Evolutionary conservation across 352 stramenopile species (phyloP).

Genomic region (Phytophthora colocasiae): DNA sequence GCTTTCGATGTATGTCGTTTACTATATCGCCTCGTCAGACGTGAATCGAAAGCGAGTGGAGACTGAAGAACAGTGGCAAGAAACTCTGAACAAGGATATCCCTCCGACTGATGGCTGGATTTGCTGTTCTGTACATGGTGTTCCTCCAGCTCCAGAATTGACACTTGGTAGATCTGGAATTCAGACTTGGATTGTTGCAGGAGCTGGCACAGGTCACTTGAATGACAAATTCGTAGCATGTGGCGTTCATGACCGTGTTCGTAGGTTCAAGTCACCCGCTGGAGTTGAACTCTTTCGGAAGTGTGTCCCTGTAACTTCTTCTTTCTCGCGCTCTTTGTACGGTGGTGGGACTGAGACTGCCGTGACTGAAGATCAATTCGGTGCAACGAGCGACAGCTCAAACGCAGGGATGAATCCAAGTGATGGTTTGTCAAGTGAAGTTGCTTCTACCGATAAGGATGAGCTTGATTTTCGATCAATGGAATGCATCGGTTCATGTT

Average conservation of each 20-base stretch:
- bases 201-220: conserved; percentile 56
- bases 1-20: conserved; percentile 71
- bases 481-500: conserved; percentile 67
- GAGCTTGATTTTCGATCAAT: conserved; percentile 66
- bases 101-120: conserved; percentile 65
- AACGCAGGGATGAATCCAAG: neutral
- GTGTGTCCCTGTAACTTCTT: conserved; percentile 51
- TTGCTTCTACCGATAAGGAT: conserved; percentile 51
- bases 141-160: conserved; percentile 43
- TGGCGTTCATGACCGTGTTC: conserved; percentile 56
- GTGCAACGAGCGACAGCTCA: neutral
- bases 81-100: conserved; percentile 20
- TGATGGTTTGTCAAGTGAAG: conserved; percentile 36
- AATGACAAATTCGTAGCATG: conserved; percentile 75
- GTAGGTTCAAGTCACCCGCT: conserved; percentile 67
- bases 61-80: conserved; percentile 25
- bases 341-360: conserved; percentile 12
- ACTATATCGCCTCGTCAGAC: conserved; percentile 61
- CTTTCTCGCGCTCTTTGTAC: conserved; percentile 50
- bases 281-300: conserved; percentile 84
- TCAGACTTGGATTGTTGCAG: conserved; percentile 65
- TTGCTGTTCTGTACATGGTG: conserved; percentile 57
- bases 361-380: conserved; percentile 3
- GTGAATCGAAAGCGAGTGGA: conserved; percentile 16
- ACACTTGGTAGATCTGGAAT: conserved; percentile 52